phyloP scores from a whole-genome alignment of 371 early-diverging fungal species.

The Phascolomyces articulosus region DNA sequence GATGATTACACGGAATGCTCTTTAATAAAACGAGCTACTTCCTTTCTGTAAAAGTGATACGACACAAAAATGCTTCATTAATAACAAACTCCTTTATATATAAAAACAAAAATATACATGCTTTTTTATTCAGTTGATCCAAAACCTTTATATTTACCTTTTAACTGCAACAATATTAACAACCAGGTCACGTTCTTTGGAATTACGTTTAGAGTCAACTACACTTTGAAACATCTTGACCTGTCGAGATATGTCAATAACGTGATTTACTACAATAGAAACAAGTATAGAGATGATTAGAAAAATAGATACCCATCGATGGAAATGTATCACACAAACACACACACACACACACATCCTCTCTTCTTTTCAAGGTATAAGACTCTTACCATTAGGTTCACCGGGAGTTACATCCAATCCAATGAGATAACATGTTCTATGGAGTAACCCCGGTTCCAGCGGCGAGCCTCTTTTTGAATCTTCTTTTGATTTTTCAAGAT shows the following conservation, averaged over 20 bases:
- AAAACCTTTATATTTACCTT: constrained; percentile 2
- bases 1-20: constrained; percentile 6
- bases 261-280: constrained; percentile 1
- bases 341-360: too few species aligned
- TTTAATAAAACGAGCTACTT: constrained; percentile 5
- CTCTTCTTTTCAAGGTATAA: too few species aligned
- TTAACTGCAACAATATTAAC: constrained; percentile 18
- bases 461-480: constrained; percentile 1
- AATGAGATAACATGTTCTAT: constrained; percentile 31
- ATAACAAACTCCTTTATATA: not conserved
- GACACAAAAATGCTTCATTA: too few species aligned
- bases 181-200: constrained; percentile 27
- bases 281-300: not conserved
- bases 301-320: too few species aligned
- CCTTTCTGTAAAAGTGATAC: constrained; percentile 11
- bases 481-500: not conserved
- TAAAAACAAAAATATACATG: not conserved
- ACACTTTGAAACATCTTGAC: constrained; percentile 12
- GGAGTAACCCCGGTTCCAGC: constrained; percentile 28
- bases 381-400: not conserved
- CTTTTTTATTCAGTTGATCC: not conserved
- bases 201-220: constrained; percentile 22
- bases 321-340: too few species aligned
- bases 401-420: constrained; percentile 23
- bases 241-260: constrained; percentile 20